These are phyloP conservation scores for Fusarium palustre DNA, from an alignment of 2,329 filamentous ascomycete species.

Conservation along the genomic window DNA sequence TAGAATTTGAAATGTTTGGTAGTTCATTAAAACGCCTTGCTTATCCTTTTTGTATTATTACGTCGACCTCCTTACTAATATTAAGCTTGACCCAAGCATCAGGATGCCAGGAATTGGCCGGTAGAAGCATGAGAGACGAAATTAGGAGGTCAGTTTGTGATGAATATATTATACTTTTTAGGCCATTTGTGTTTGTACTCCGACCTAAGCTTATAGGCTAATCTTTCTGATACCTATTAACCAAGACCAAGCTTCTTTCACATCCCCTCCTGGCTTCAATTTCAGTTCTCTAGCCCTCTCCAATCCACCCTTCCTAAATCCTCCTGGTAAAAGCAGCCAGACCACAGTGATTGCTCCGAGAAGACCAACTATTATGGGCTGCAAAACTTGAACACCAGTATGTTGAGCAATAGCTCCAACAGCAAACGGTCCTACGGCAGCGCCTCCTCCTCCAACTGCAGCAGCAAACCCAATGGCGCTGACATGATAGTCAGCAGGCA, in stretches of 20 bases:
- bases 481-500: conserved; percentile 80
- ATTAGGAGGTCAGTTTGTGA: too few species aligned
- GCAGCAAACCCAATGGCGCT: conserved; percentile 84
- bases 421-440: conserved; percentile 73
- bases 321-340: conserved; percentile 60
- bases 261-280: conserved; percentile 53
- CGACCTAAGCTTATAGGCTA: too few species aligned
- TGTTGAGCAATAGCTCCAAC: conserved; percentile 74
- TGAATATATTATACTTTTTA: too few species aligned
- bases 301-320: conserved; percentile 54
- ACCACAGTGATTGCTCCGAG: conserved; percentile 58
- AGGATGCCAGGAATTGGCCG: too few species aligned
- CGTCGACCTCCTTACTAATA: neutral
- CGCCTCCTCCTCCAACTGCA: conserved; percentile 80
- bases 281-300: conserved; percentile 55
- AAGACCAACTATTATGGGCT: conserved; percentile 65
- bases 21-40: neutral
- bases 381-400: conserved; percentile 67
- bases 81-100: neutral
- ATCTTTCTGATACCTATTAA: too few species aligned
- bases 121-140: too few species aligned
- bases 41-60: neutral
- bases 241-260: conserved; percentile 38
- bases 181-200: too few species aligned
- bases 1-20: neutral